These are phyloP conservation scores for Delonix regia DNA, from an alignment of 306 rosid genomes.

Conservation along the genomic window DNA sequence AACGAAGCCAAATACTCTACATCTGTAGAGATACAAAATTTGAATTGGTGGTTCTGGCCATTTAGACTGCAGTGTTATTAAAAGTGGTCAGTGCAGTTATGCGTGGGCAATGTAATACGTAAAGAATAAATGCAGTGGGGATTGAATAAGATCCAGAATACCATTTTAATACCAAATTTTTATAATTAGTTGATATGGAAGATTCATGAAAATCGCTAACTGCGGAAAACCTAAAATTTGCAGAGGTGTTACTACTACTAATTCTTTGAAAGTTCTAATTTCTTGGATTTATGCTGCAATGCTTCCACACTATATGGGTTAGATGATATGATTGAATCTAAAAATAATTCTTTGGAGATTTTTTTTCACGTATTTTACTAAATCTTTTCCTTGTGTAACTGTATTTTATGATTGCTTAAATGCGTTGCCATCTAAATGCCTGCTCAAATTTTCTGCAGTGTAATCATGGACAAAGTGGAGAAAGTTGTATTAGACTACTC, in stretches of 20 bases:
- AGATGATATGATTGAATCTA: background rate
- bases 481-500: conserved; percentile 43
- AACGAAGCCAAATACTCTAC: background rate
- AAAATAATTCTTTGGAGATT: background rate
- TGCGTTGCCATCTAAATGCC: background rate
- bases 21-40: background rate
- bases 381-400: background rate
- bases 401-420: background rate
- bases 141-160: background rate
- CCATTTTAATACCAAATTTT: background rate
- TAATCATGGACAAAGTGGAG: conserved; percentile 46
- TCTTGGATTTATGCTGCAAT: background rate
- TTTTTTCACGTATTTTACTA: background rate
- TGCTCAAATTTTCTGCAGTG: conserved; percentile 32
- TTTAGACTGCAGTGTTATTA: background rate
- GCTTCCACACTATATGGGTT: background rate
- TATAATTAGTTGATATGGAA: background rate
- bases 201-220: background rate
- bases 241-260: background rate
- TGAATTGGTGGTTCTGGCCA: background rate
- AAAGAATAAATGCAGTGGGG: background rate
- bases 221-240: background rate
- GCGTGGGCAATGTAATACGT: background rate
- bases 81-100: background rate
- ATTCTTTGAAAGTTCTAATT: background rate